Evolutionary conservation across 169 alveolate genomes (phyloP), one percentile per base, ranked within the genome.

Genomic region (Plasmodium cynomolgi): DNA sequence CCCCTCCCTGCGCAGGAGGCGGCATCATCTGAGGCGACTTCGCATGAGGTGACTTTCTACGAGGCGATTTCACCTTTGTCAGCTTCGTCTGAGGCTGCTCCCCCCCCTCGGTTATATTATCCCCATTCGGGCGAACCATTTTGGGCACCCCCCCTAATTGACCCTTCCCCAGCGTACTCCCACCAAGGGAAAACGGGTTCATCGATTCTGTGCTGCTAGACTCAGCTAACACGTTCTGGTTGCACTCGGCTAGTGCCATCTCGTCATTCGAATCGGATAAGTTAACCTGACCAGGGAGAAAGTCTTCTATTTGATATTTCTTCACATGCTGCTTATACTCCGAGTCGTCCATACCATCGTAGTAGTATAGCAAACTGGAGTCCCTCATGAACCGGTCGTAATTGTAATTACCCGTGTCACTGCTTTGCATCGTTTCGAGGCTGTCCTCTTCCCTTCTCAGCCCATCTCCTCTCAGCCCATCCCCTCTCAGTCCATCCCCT

Each of bases 361-460:
- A 83, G 41, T 50, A 50, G 44, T 58, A 26, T n/a, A 83, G 41
- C 23, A 83, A 62, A n/a, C 91, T 83, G 9, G 80, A 54, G 15
- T 37, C 71, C 39, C 71, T 41, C n/a, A 8, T 29, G 33, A 31
- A n/a, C 17, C 26, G 11, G 29, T 62, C 47, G 9, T 56, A 11
- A 15, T 2, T 62, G 72, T 83, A 17, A 83, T 83, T 62, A 33
- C 15, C 56, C 1, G n/a, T 56, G 34, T 73, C 58, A 20, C 72
- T 26, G 62, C 81, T 74, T 50, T 23, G 72, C 41, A 74, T 23
- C 23, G 93, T 44, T 29, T 85, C 80, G 11, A 85, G 56, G 29
- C 77, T 77, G 15, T 26, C 80, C 34, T 73, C 3, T 31, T 75
- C 2, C 37, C 17, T 20, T 2, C 15, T 17, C 62, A 47, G 31